Conservation (phyloP, 2,329 filamentous ascomycete genomes). For the Sporothrix pseudoabietina region DNA sequence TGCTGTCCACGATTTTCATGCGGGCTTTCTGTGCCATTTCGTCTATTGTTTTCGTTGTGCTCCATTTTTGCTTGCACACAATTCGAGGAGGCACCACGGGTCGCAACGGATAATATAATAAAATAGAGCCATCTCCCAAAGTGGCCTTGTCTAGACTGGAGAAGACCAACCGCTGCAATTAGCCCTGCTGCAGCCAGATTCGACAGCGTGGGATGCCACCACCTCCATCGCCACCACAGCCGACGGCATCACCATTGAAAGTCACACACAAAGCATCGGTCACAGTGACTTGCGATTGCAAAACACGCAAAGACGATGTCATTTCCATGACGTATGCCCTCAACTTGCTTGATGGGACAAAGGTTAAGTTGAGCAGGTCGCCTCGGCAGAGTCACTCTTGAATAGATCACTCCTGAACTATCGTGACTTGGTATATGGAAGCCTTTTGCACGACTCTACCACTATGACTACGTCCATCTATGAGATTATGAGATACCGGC, state of each 20-base stretch:
- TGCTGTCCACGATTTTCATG: too few relatives aligned
- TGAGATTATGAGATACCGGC: not conserved
- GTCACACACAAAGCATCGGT: slow-evolving; percentile 6
- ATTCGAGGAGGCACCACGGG: too few relatives aligned
- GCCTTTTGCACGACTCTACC: not conserved
- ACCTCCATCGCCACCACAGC: too few relatives aligned
- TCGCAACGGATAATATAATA: not conserved
- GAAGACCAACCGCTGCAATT: not conserved
- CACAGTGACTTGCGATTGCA: slow-evolving; percentile 10
- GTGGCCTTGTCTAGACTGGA: not conserved
- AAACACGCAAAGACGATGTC: slow-evolving; percentile 10
- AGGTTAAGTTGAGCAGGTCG: slow-evolving; percentile 16
- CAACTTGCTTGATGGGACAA: slow-evolving; percentile 11
- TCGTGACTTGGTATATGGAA: not conserved
- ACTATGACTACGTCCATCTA: not conserved
- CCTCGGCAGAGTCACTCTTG: not conserved
- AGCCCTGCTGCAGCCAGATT: not conserved
- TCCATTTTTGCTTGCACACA: not conserved
- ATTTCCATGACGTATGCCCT: slow-evolving; percentile 20
- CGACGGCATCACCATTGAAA: slow-evolving; percentile 4
- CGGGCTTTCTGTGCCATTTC: too few relatives aligned
- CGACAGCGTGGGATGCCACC: not conserved
- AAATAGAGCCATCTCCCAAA: not conserved
- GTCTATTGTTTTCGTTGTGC: too few relatives aligned
- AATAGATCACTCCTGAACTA: not conserved